Conservation (phyloP, 257 asterid species). For the Scutellaria barbata region DNA sequence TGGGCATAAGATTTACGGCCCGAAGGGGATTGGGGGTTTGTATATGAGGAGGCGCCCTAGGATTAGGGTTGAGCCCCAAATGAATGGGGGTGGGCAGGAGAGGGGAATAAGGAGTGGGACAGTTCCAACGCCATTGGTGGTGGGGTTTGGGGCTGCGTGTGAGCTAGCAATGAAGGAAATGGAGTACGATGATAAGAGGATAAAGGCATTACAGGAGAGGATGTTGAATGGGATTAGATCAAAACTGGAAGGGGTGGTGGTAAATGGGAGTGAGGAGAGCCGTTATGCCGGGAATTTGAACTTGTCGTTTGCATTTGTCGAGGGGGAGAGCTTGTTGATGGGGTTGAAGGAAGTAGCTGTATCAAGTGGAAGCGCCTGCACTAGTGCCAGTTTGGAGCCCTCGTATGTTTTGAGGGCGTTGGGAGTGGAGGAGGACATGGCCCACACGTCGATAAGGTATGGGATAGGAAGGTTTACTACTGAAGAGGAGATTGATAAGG, state of each 20-base stretch:
- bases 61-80: constrained; percentile 92
- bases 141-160: constrained; percentile 95
- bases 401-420: constrained; percentile 94
- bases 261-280: constrained; percentile 89
- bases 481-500: constrained; percentile 84
- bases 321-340: constrained; percentile 98
- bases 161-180: constrained; percentile 91
- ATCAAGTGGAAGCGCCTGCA: constrained; percentile 98
- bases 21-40: constrained; percentile 91
- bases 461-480: constrained; percentile 99
- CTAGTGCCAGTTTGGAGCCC: constrained; percentile 97
- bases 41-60: constrained; percentile 94
- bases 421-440: constrained; percentile 99
- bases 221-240: constrained; percentile 70
- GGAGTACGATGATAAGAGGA: constrained; percentile 84
- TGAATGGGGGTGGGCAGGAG: constrained; percentile 99
- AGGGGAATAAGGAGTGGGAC: constrained; percentile 99
- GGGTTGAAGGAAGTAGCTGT: constrained; percentile 98
- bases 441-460: constrained; percentile 92
- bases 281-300: constrained; percentile 90
- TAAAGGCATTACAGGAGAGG: constrained; percentile 63
- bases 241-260: constrained; percentile 81
- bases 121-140: constrained; percentile 90
- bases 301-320: constrained; percentile 91
- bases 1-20: constrained; percentile 97